Base-by-base conservation (phyloP, 139 green algal genomes). In the Marvania coccoides region DNA sequence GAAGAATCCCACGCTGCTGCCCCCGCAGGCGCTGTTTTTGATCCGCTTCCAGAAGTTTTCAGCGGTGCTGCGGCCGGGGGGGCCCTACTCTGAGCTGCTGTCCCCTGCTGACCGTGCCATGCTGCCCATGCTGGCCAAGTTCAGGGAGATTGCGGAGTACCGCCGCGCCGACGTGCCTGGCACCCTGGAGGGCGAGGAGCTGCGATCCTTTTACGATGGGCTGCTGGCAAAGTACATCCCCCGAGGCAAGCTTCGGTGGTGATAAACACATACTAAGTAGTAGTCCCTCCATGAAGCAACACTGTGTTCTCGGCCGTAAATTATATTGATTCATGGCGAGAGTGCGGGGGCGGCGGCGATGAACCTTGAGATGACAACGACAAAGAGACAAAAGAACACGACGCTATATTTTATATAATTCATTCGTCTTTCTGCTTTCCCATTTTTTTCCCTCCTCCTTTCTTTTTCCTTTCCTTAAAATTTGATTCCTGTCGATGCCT, bases 221-320 rank as follows among this genome's bases (percentile, higher is more conserved):
- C 82, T 95, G 24, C 77, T 93, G 6, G 63, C 61, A 4, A 85
- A 84, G 73, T 92, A 92, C 74, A 73, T 92, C 3, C 81, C 81
- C 1, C 24, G 55, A 13, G 71, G 69, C 5, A 51, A 47, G 31
- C 71, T 88, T 47, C 67, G 74, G 42, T 88, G 74, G 76, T 88
- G 58, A n/a, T n/a, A n/a, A n/a, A n/a, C n/a, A n/a, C n/a, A n/a
- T n/a, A n/a, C n/a, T n/a, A n/a, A n/a, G n/a, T n/a, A n/a, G n/a
- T n/a, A n/a, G n/a, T n/a, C n/a, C n/a, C n/a, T n/a, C n/a, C n/a
- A n/a, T n/a, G n/a, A n/a, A n/a, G n/a, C n/a, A n/a, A n/a, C n/a
- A n/a, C n/a, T n/a, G n/a, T n/a, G n/a, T n/a, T n/a, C n/a, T n/a
- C n/a, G n/a, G n/a, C n/a, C n/a, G 9, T 15, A 54, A 54, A 30